Base-by-base conservation (phyloP, 1,139 yeast genomes). In the Taiozyma sp. region DNA sequence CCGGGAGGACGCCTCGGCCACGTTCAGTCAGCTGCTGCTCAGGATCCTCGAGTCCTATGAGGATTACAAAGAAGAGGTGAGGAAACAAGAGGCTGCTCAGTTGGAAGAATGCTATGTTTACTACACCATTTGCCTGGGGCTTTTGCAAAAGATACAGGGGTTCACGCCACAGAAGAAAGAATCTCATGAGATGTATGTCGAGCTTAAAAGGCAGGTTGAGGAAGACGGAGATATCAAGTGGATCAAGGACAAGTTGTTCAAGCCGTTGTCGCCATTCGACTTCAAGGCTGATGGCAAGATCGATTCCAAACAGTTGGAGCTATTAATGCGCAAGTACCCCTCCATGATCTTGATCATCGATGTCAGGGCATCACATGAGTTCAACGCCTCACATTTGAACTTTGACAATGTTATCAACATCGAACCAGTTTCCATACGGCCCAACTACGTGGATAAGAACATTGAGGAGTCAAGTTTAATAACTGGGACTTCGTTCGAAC, bases 371-470 rank as follows among this genome's bases (percentile, higher is more conserved):
- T 70, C 84, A 44, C 73, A 73, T 27, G 83, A 79, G 43, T 88
- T 76, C 65, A 76, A 79, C 45, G 73, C 72, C 48, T 77, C 79
- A 41, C 96, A 86, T 63, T 80, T 91, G 34, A 74, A 76, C 23
- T 70, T 76, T 38, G 65, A 70, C 1, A 78, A 84, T 46, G 67
- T 84, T 9, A 76, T 87, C 19, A 86, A 91, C 63, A 78, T 90
- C 14, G 96, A 87, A 51, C 96, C 96, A 0, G 70, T 80, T 5
- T 72, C 81, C 7, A 68, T 79, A 41, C 67, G 75, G 29, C 66
- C 70, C 4, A 69, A 70, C 9, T 72, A 77, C 55, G 74, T 77
- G 2, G 92, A 85, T 59, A 71, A 69, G 48, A 89, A 84, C 50
- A 66, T 90, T 30, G 87, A 84, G 58, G 78, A 75, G 39, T 69